Percentiles rank a stretch among this genome's conserved stretches.
phyloP scores from a whole-genome alignment of 2,329 filamentous ascomycete species.

The Periconia sp. region DNA sequence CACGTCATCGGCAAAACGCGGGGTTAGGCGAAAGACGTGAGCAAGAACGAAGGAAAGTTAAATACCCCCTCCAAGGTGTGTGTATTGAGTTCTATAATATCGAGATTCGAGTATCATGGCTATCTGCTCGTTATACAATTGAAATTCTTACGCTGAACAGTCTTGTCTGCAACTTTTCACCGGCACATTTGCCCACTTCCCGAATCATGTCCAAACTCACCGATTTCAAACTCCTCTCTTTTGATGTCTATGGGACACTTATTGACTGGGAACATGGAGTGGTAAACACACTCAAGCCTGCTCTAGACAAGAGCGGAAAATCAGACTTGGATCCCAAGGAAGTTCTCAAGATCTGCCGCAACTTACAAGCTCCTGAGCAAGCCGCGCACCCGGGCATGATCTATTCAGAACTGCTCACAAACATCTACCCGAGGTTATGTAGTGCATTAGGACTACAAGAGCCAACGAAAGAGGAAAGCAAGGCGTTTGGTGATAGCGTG shows the following conservation, averaged over 20 bases:
- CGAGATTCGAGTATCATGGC: no score
- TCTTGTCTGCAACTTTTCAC: no score
- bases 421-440: slow-evolving; percentile 57
- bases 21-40: no score
- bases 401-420: slow-evolving; percentile 66
- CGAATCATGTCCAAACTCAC: slow-evolving; percentile 42
- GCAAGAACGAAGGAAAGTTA: no score
- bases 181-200: background rate
- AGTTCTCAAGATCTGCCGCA: slow-evolving; percentile 51
- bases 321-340: slow-evolving; percentile 27
- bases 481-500: slow-evolving; percentile 59
- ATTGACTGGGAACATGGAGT: slow-evolving; percentile 80
- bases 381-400: slow-evolving; percentile 59
- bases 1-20: no score
- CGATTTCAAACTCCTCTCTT: slow-evolving; percentile 64
- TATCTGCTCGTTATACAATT: no score
- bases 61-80: no score
- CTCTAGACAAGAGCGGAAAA: slow-evolving; percentile 49
- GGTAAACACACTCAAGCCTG: slow-evolving; percentile 58
- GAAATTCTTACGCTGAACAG: no score
- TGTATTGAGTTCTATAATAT: no score
- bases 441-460: slow-evolving; percentile 49
- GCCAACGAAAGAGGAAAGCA: slow-evolving; percentile 48
- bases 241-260: slow-evolving; percentile 82
- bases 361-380: slow-evolving; percentile 59